Conservation (phyloP, 2,329 filamentous ascomycete species). For the Aspergillus puulaauensis region DNA sequence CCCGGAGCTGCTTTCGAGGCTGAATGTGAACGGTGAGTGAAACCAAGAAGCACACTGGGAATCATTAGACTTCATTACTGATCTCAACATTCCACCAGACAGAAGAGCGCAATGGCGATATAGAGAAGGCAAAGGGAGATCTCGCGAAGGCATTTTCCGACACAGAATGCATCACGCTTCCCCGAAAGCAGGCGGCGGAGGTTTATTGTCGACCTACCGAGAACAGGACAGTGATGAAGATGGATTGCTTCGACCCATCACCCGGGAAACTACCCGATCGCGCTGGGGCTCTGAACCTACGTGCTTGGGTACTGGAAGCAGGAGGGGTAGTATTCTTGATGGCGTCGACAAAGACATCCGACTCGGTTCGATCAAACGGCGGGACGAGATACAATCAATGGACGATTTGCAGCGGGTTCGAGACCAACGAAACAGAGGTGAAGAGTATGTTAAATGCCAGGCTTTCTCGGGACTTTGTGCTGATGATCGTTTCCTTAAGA, state of each 20-base stretch:
- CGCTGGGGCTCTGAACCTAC: constrained; percentile 36
- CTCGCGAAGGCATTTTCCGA: constrained; percentile 30
- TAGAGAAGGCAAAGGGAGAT: constrained; percentile 27
- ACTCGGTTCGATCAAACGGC: constrained; percentile 24
- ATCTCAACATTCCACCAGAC: constrained; percentile 13
- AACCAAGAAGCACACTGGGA: not conserved
- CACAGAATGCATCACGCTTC: constrained; percentile 34
- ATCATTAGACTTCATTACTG: constrained; percentile 15
- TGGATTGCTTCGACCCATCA: constrained; percentile 30
- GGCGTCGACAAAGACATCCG: constrained; percentile 25
- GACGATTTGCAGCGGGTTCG: constrained; percentile 36
- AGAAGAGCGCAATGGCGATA: constrained; percentile 15
- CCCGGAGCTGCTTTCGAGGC: constrained; percentile 17
- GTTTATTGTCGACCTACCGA: constrained; percentile 32
- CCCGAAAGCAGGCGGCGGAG: constrained; percentile 30
- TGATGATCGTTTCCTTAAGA: constrained; percentile 16
- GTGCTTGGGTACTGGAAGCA: constrained; percentile 22
- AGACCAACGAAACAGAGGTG: constrained; percentile 73
- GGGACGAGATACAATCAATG: constrained; percentile 32
- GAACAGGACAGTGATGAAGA: constrained; percentile 35
- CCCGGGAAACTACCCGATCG: constrained; percentile 31
- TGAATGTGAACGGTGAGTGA: constrained; percentile 12
- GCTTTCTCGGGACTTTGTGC: not conserved
- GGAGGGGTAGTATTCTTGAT: constrained; percentile 31
- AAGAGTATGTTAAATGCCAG: constrained; percentile 58